Evolutionary conservation across 1,284 basidiomycete genomes (phyloP), one percentile per base, ranked within the genome.

Genomic region (Afroboletus lepidellus): DNA sequence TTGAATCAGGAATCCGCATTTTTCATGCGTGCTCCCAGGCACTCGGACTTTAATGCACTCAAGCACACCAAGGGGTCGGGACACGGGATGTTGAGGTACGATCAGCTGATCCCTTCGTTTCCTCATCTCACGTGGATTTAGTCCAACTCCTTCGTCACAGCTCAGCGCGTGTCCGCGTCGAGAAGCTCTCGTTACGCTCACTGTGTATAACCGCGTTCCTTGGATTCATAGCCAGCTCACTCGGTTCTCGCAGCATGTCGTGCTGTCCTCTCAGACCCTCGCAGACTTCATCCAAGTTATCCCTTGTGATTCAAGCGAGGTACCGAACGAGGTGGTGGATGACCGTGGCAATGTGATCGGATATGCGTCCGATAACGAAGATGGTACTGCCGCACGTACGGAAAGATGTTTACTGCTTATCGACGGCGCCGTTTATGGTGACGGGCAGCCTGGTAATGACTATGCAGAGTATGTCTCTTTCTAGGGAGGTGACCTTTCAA

Each of bases 201-300:
- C 84, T 9, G 70, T 87, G 13, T 76, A 86, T 62, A 80, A 77
- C 56, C 80, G 78, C 45, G 69, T 84, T 20, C 63, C 77, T 12
- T 88, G 84, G 82, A 74, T 77, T n/a, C 77, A 77, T 47, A 79
- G 78, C 46, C 75, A 79, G 46, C 68, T 85, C n/a, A 73, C 74
- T 39, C 81, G 85, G 27, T 72, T 76, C 50, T 90, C 87, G 16
- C 84, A 85, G 58, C 86, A 90, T 62, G 77, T 76, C 15, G 63
- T 88, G 7, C 63, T 86, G 9, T 83, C 86, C n/a, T 84, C 81
- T 1, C 85, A 91, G 59, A 87, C 81, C 0, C 75, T 92, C 1
- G 77, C 74, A n/a, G 84, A 90, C 57, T 64, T 92, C 11, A 77
- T 77, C 50, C 70, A 77, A 6, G 67, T 70, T n/a, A 78, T 92